phyloP scores from a whole-genome alignment of 2,329 filamentous ascomycete species.

The Ophiostoma tasmaniense region DNA sequence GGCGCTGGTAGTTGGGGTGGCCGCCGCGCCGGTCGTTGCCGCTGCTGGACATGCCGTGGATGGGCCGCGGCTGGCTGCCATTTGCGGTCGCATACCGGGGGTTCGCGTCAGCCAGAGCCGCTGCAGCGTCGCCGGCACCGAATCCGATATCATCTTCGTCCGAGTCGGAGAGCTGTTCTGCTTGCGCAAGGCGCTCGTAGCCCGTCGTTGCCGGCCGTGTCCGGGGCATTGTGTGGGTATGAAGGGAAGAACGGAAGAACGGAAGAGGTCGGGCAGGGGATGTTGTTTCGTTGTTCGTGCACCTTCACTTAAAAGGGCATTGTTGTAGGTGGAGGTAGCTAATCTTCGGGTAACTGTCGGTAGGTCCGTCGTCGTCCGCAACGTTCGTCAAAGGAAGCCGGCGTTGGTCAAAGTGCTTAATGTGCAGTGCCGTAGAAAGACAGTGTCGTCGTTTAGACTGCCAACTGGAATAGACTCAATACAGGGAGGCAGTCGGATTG shows the following conservation, averaged over 20 bases:
- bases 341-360: background rate
- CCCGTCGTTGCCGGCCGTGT: constrained; percentile 65
- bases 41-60: constrained; percentile 31
- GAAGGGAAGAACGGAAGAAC: background rate
- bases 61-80: constrained; percentile 24
- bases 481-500: background rate
- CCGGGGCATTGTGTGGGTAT: constrained; percentile 49
- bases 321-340: background rate
- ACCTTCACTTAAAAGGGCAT: background rate
- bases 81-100: background rate
- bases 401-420: background rate
- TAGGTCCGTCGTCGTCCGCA: background rate
- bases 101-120: constrained; percentile 31
- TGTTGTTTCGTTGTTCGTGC: background rate
- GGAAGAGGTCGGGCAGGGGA: background rate
- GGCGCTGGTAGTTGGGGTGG: constrained; percentile 11
- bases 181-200: constrained; percentile 77
- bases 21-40: constrained; percentile 4
- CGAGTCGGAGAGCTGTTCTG: constrained; percentile 60
- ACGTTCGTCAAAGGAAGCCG: background rate
- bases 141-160: constrained; percentile 62
- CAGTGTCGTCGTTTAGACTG: background rate
- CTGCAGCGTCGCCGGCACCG: constrained; percentile 27
- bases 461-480: background rate
- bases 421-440: background rate